Percentiles rank a stretch among this genome's conserved stretches.
Evolutionary conservation across 495 filamentous ascomycete genomes (phyloP).

Genomic region (Neurospora intermedia): DNA sequence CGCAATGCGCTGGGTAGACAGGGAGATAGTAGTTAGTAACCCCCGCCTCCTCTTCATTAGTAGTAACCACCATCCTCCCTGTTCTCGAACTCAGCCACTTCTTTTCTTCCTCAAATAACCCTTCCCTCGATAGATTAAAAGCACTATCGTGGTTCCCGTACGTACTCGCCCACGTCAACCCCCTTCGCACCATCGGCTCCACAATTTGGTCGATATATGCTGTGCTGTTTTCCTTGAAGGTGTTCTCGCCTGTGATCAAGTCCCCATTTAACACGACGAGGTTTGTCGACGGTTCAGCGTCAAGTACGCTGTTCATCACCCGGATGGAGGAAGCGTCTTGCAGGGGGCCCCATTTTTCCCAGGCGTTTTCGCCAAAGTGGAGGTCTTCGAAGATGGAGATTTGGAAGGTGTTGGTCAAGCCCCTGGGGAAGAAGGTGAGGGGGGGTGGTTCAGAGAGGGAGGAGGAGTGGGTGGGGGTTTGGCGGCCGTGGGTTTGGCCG

Average conservation of each 20-base stretch:
- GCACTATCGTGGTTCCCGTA: conserved; percentile 69
- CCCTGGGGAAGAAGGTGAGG: conserved; percentile 28
- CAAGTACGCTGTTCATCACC: conserved; percentile 51
- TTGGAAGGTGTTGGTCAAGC: conserved; percentile 25
- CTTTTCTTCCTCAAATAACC: conserved; percentile 45
- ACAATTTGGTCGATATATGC: conserved; percentile 54
- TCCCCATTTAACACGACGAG: conserved; percentile 68
- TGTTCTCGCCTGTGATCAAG: conserved; percentile 60
- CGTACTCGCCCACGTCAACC: conserved; percentile 52
- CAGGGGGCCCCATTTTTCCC: conserved; percentile 45
- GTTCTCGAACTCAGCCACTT: conserved; percentile 46
- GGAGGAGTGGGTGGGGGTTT: neutral
- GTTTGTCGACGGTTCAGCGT: conserved; percentile 38
- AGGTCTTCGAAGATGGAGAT: conserved; percentile 56
- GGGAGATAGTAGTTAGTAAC: conserved; percentile 60
- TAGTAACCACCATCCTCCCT: conserved; percentile 32
- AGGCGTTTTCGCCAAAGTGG: conserved; percentile 56
- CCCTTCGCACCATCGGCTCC: conserved; percentile 37
- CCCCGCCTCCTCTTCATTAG: conserved; percentile 32
- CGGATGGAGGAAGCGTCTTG: conserved; percentile 49
- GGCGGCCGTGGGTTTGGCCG: neutral
- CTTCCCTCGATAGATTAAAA: conserved; percentile 44
- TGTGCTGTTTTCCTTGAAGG: conserved; percentile 44
- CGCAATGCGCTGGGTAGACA: conserved; percentile 24
- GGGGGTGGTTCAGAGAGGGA: conserved; percentile 5